Base-by-base conservation (phyloP, 345 rosid species). In the Mangifera indica region DNA sequence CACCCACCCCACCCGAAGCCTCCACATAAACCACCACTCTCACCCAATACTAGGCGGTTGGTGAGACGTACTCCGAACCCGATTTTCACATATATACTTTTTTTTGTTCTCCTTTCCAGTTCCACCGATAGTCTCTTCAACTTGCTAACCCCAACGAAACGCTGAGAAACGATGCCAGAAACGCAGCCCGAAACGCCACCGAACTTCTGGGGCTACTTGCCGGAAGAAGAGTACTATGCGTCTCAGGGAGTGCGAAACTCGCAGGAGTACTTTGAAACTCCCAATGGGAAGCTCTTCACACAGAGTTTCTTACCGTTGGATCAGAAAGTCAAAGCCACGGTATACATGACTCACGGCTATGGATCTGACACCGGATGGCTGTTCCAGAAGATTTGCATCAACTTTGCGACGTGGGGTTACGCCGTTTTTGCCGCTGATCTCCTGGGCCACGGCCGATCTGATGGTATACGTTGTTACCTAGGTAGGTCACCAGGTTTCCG, bases 391-490 rank as follows among this genome's bases (percentile, higher is more conserved):
- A 89, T 92, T 24, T 92, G 98, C 72, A 95, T 95, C 70, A 87
- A 58, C 60, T 92, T 48, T 46, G 75, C 91, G 1, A 79, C 75
- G 29, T 95, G 98, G 99, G 99, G 99, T n/a, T 95, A 88, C 71
- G 97, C 99, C 34, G 99, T 95, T 70, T 95, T 90, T 74, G 97
- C 93, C 46, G 97, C 98, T 60, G 98, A 95, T 82, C 97, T 95
- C 67, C 90, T 89, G 14, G 98, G 99, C 10, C 99, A 95, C 44
- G 99, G 98, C 74, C 82, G 96, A 72, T 92, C 98, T 2, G 99
- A 95, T 37, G 99, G 99, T 14, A 72, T 95, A 17, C 97, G 93
- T 25, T 90, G 99, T 85, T 95, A 90, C 73, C 26, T 95, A 86
- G 97, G 98, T 94, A 69, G 17, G 75, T 20, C 37, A 0, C n/a